These are phyloP conservation scores for Leccinum subtestaceum DNA, from an alignment of 768 basidiomycete species.

Conservation along the genomic window DNA sequence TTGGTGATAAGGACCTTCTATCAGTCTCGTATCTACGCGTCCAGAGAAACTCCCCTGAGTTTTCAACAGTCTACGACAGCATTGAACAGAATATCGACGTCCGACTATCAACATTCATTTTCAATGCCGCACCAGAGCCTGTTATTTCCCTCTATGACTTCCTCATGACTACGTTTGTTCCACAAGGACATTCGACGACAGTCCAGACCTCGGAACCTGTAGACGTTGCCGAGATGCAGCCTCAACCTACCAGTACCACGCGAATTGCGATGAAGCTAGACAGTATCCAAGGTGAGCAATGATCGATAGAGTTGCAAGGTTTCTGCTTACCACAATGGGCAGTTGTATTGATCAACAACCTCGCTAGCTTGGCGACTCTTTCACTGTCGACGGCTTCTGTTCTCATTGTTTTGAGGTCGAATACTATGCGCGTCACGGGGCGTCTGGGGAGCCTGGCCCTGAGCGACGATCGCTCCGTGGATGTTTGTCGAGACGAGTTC, in stretches of 20 bases:
- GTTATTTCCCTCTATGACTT: constrained; percentile 92
- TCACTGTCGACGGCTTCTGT: constrained; percentile 90
- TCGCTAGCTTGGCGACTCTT: constrained; percentile 74
- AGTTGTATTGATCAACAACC: constrained; percentile 80
- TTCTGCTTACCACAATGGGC: constrained; percentile 11
- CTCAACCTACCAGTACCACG: constrained; percentile 53
- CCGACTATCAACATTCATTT: constrained; percentile 85
- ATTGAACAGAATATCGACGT: constrained; percentile 88
- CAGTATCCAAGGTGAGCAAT: constrained; percentile 67
- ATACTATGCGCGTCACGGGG: constrained; percentile 75
- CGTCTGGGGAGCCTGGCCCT: constrained; percentile 82
- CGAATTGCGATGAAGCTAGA: constrained; percentile 81
- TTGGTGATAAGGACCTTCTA: constrained; percentile 63
- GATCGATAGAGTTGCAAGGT: neutral
- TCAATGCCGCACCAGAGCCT: constrained; percentile 86
- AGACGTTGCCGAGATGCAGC: neutral
- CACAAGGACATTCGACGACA: constrained; percentile 26
- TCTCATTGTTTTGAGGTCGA: constrained; percentile 64
- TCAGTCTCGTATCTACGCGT: constrained; percentile 75
- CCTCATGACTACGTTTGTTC: constrained; percentile 94
- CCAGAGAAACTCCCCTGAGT: constrained; percentile 85
- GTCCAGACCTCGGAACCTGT: constrained; percentile 10
- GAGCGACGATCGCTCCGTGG: constrained; percentile 61
- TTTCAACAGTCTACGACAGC: constrained; percentile 70
- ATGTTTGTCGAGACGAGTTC: constrained; percentile 61